Evolutionary conservation across 2,329 filamentous ascomycete species (phyloP), one percentile per base, ranked within the genome.

Genomic region (Fusarium praegraminearum): DNA sequence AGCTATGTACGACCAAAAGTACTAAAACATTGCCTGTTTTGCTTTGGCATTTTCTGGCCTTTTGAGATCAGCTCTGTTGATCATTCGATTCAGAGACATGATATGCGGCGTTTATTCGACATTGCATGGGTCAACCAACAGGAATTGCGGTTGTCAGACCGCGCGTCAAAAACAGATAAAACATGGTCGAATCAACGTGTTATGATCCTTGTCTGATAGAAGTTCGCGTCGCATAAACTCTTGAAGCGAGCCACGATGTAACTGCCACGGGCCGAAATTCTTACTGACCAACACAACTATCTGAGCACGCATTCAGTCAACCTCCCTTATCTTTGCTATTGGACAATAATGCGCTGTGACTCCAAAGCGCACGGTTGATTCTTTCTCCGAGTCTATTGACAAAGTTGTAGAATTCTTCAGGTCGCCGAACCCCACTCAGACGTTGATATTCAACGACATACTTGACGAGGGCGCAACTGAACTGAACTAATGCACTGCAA

Each of bases 191-290:
- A 56, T 56, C n/a, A 24, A 20, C 18, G 10, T 28, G 18, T 41
- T 15, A 10, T 15, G 12, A 40, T 28, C 49, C 33, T 13, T 38
- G 49, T 28, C 18, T 33, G 16, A 28, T 46, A 41, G 12, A 63
- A 56, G 43, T 18, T 55, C 40, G 41, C 60, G 62, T 55, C n/a
- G 35, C 12, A 30, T 57, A 22, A 40, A 53, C 40, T 24, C 16
- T 40, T 62, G 40, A 62, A 43, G 22, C 33, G 18, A 47, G 49
- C 35, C 60, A 63, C 60, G 58, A 63, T 56, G 59, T 56, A 56
- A 44, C 30, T 43, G 33, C 35, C 32, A 47, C 43, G 18, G 45
- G 58, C 57, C 60, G 35, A 43, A 22, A n/a, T 47, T 22, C 22
- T 24, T 30, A 49, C 32, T 36, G 30, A 30, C 24, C 7, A 40